These are phyloP conservation scores for Stipa capillata DNA, from an alignment of 176 grass and related monocot species.

Conservation along the genomic window DNA sequence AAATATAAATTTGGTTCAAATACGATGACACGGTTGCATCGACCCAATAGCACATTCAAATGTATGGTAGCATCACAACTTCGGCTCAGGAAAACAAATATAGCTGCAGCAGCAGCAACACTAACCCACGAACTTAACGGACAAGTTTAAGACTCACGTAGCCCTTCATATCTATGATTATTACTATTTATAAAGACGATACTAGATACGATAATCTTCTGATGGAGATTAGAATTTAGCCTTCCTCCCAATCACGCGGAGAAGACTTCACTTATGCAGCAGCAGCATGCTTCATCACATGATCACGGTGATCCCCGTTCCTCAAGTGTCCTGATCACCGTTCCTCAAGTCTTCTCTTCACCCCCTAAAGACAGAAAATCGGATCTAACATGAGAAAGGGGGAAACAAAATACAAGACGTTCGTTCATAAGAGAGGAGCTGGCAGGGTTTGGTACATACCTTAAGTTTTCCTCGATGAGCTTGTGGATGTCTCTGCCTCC, in stretches of 20 bases:
- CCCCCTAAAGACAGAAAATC: neutral
- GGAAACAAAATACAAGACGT: neutral
- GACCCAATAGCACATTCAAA: neutral
- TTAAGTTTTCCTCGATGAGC: slow-evolving; percentile 18
- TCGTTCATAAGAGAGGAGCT: neutral
- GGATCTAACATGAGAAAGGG: neutral
- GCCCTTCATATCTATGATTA: neutral
- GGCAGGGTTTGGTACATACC: neutral
- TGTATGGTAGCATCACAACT: neutral
- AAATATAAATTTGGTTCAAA: neutral
- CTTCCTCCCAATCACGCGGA: neutral
- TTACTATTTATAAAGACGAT: neutral
- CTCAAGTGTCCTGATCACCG: too few relatives aligned
- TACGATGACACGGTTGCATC: neutral
- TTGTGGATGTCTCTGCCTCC: slow-evolving; percentile 1
- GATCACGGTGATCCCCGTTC: too few relatives aligned
- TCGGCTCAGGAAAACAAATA: neutral
- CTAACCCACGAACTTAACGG: neutral
- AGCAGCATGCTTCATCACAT: neutral
- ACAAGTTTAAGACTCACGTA: neutral
- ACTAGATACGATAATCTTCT: neutral
- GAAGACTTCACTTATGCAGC: neutral
- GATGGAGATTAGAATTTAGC: neutral
- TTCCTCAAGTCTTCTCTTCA: neutral
- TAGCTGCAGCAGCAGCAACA: neutral